Evolutionary conservation across 78 protist genomes (phyloP).

Genomic region (Guillardia theta): DNA sequence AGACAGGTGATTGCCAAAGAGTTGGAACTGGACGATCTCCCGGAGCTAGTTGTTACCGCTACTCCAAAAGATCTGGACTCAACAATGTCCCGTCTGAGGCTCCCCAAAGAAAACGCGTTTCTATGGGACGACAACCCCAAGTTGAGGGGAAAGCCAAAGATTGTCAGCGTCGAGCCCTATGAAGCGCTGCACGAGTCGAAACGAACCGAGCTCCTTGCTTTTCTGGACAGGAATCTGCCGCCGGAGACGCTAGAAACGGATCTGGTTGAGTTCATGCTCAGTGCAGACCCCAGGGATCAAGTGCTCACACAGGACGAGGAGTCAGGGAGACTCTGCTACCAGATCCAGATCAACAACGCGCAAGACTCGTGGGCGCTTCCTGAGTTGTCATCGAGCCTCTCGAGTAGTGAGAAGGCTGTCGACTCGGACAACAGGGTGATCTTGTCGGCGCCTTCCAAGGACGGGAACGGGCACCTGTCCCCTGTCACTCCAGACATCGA

Average conservation of each 20-base stretch:
- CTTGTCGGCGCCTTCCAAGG: too few species aligned
- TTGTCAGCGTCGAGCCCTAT: not conserved
- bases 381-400: too few species aligned
- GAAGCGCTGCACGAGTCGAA: not conserved
- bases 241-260: not conserved
- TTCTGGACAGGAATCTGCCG: not conserved
- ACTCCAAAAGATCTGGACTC: not conserved
- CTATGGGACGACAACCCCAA: not conserved
- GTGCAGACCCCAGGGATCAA: not conserved
- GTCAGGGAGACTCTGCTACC: too few species aligned
- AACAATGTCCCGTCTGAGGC: not conserved
- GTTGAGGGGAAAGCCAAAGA: not conserved
- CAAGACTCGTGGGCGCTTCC: too few species aligned
- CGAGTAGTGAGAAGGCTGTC: too few species aligned
- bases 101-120: not conserved
- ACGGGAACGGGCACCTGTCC: too few species aligned
- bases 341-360: too few species aligned
- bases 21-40: not conserved
- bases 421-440: too few species aligned
- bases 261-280: not conserved
- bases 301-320: too few species aligned
- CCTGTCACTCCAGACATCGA: too few species aligned
- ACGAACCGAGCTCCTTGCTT: not conserved
- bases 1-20: not conserved
- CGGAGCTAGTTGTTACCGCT: not conserved